Conservation (phyloP, 768 basidiomycete species). For the Candolleomyces eurysporus region DNA sequence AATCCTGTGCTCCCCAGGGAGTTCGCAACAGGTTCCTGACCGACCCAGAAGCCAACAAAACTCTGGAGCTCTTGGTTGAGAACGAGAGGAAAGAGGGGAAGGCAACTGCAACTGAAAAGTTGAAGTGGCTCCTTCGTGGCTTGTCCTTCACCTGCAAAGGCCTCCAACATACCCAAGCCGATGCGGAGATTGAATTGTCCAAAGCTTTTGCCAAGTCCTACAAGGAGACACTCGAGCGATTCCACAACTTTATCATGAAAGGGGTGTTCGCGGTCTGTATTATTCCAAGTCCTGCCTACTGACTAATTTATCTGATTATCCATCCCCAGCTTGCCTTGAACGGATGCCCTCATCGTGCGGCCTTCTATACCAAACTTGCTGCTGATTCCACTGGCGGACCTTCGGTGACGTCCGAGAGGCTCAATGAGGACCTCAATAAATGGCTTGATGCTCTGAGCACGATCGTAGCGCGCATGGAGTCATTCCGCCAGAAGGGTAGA, state of each 20-base stretch:
- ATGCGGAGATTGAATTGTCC: conserved; percentile 63
- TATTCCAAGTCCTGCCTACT: not conserved
- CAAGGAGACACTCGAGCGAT: conserved; percentile 74
- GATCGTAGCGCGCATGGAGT: conserved; percentile 53
- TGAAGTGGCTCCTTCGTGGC: conserved; percentile 92
- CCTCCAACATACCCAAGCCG: conserved; percentile 66
- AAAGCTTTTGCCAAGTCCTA: conserved; percentile 81
- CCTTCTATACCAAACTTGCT: conserved; percentile 69
- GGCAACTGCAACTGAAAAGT: conserved; percentile 82
- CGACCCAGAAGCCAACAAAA: conserved; percentile 59
- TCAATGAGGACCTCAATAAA: conserved; percentile 55
- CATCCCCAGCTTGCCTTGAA: conserved; percentile 54
- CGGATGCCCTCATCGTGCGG: conserved; percentile 62
- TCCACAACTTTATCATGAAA: conserved; percentile 78
- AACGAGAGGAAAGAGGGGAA: conserved; percentile 90
- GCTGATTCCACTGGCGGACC: conserved; percentile 54
- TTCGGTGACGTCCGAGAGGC: conserved; percentile 42
- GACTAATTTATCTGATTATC: not conserved
- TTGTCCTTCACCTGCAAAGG: conserved; percentile 86
- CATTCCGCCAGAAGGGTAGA: conserved; percentile 59
- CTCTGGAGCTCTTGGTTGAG: conserved; percentile 80
- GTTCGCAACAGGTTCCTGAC: conserved; percentile 77
- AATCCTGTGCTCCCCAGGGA: conserved; percentile 58
- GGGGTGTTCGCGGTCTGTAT: conserved; percentile 55
- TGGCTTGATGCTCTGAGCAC: conserved; percentile 65